Conservation (phyloP, 202 grass and related monocot species). For the Panicum virgatum region DNA sequence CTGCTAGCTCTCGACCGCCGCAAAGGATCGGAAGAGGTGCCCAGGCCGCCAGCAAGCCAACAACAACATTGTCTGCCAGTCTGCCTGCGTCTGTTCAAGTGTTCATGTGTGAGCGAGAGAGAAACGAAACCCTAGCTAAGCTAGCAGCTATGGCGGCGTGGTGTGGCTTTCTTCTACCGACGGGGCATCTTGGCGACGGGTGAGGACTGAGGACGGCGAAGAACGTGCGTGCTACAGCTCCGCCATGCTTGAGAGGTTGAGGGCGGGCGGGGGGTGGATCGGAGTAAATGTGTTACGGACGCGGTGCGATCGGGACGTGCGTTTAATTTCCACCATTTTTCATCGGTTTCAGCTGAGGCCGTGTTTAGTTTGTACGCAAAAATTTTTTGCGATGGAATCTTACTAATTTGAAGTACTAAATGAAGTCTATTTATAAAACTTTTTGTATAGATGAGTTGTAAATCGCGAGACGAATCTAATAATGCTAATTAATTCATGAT, state of each 20-base stretch:
- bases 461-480: too few relatives aligned
- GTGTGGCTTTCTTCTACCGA: neutral
- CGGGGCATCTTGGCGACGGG: neutral
- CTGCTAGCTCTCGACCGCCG: too few relatives aligned
- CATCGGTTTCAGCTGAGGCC: too few relatives aligned
- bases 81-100: neutral
- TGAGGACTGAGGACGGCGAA: neutral
- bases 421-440: too few relatives aligned
- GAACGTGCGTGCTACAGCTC: conserved; percentile 31
- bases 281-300: conserved; percentile 58
- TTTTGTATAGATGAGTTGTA: too few relatives aligned
- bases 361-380: too few relatives aligned
- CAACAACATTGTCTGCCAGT: neutral
- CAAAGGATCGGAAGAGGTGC: too few relatives aligned
- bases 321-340: conserved; percentile 10
- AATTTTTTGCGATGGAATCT: too few relatives aligned
- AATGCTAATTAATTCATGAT: too few relatives aligned
- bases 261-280: too few relatives aligned
- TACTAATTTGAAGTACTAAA: too few relatives aligned
- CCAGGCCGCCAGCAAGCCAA: conserved; percentile 27
- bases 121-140: neutral
- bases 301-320: conserved; percentile 51
- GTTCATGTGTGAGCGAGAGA: neutral
- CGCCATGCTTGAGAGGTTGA: conserved; percentile 32
- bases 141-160: neutral